These are phyloP conservation scores for Citrus unshiu DNA, from an alignment of 345 rosid species.

Conservation along the genomic window DNA sequence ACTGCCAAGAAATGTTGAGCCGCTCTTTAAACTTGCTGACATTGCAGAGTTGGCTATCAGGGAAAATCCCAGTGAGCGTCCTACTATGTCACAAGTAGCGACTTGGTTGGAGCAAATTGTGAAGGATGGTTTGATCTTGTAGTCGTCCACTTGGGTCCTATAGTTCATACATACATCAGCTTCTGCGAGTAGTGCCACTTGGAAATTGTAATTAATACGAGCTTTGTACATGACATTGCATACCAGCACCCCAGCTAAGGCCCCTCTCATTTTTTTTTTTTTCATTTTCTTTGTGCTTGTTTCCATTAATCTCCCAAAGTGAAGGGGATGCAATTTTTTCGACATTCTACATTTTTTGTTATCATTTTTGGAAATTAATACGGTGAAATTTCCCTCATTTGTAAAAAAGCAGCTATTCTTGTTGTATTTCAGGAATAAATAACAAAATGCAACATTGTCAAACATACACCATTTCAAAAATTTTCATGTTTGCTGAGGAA, in stretches of 20 bases:
- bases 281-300: constrained; percentile 3
- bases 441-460: neutral
- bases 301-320: constrained; percentile 16
- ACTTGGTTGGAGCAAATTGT: constrained; percentile 61
- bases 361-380: constrained; percentile 2
- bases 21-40: constrained; percentile 76
- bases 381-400: neutral
- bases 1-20: constrained; percentile 81
- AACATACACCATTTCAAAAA: neutral
- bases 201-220: constrained; percentile 44
- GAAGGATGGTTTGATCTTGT: constrained; percentile 62
- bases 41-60: constrained; percentile 67
- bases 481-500: neutral
- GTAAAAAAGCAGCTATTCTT: neutral
- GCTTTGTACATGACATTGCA: constrained; percentile 35
- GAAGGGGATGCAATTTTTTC: constrained; percentile 19
- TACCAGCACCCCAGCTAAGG: neutral
- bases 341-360: constrained; percentile 1
- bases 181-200: constrained; percentile 16
- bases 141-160: constrained; percentile 18
- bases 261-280: neutral
- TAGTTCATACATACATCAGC: constrained; percentile 5
- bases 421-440: neutral
- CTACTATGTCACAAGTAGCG: constrained; percentile 57
- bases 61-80: constrained; percentile 67